phyloP scores from a whole-genome alignment of 2,329 filamentous ascomycete species.

The Apiospora koreana region DNA sequence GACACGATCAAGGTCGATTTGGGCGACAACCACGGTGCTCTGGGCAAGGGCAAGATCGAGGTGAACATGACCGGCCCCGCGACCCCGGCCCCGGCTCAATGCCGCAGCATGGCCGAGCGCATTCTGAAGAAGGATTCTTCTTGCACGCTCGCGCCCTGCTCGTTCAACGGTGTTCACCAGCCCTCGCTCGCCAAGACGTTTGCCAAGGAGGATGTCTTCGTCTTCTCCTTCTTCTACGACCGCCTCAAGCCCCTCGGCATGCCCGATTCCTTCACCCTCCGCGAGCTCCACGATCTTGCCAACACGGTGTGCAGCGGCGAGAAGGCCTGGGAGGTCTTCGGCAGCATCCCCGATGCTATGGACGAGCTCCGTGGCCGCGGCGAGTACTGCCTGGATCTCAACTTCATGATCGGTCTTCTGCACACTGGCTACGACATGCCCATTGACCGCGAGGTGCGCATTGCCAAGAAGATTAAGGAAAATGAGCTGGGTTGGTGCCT shows the following conservation, averaged over 20 bases:
- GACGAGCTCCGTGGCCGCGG: slow-evolving; percentile 79
- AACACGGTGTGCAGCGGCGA: slow-evolving; percentile 82
- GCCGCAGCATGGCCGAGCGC: slow-evolving; percentile 85
- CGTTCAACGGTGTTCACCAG: slow-evolving; percentile 97
- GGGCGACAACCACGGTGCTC: slow-evolving; percentile 57
- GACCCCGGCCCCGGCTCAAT: slow-evolving; percentile 77
- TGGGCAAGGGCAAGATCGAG: slow-evolving; percentile 61
- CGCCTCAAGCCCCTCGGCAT: slow-evolving; percentile 92
- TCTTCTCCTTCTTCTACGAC: slow-evolving; percentile 98
- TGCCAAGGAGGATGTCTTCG: slow-evolving; percentile 85
- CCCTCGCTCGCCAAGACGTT: slow-evolving; percentile 92
- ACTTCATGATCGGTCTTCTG: slow-evolving; percentile 90
- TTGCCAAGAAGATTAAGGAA: slow-evolving; percentile 97
- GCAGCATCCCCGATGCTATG: slow-evolving; percentile 73
- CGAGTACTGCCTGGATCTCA: slow-evolving; percentile 92
- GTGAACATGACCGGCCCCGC: slow-evolving; percentile 89
- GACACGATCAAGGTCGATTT: slow-evolving; percentile 74
- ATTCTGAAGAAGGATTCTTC: slow-evolving; percentile 84
- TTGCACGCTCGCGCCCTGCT: slow-evolving; percentile 87
- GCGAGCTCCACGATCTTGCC: slow-evolving; percentile 85
- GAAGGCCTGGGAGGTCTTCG: slow-evolving; percentile 77
- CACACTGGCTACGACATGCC: slow-evolving; percentile 99
- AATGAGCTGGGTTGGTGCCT: slow-evolving; percentile 98
- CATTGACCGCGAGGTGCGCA: slow-evolving; percentile 91
- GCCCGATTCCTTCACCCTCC: slow-evolving; percentile 94